phyloP scores from a whole-genome alignment of 352 stramenopile species.

The Globisporangium alternatum region DNA sequence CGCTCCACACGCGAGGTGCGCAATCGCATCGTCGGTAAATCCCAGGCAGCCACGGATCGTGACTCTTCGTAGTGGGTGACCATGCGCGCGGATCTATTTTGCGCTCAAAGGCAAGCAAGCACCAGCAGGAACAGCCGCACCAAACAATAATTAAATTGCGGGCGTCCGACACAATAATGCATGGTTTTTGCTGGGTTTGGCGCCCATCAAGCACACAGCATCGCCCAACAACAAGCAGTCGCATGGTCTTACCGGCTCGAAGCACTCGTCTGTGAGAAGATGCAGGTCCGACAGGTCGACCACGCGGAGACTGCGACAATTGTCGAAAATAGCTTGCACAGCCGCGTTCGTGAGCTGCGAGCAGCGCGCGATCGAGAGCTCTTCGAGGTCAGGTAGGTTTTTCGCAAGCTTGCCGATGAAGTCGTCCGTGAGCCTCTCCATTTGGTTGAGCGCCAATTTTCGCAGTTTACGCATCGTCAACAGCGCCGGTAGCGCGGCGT shows the following conservation, averaged over 20 bases:
- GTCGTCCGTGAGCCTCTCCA: constrained; percentile 65
- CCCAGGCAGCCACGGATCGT: constrained; percentile 60
- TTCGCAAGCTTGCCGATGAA: constrained; percentile 48
- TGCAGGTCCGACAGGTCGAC: constrained; percentile 73
- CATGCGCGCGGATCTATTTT: constrained; percentile 39
- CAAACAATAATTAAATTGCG: constrained; percentile 5
- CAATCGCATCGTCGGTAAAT: constrained; percentile 52
- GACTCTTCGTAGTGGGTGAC: constrained; percentile 51
- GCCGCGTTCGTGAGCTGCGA: constrained; percentile 58
- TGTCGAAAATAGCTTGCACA: constrained; percentile 44
- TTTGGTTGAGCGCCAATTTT: constrained; percentile 72
- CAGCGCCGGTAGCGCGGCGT: constrained; percentile 53
- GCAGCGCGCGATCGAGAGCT: constrained; percentile 69
- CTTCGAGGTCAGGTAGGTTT: constrained; percentile 49
- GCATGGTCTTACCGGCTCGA: constrained; percentile 45
- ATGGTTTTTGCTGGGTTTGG: constrained; percentile 2
- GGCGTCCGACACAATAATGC: neutral
- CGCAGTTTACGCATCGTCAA: constrained; percentile 58
- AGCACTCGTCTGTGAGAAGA: constrained; percentile 58
- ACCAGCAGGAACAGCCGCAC: neutral
- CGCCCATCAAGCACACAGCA: constrained; percentile 1
- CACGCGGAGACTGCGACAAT: constrained; percentile 50
- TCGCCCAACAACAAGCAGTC: neutral
- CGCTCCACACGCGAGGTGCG: constrained; percentile 56
- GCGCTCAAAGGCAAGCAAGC: neutral